Base-by-base conservation (phyloP, 2,329 filamentous ascomycete genomes). In the Fusarium austroafricanum region DNA sequence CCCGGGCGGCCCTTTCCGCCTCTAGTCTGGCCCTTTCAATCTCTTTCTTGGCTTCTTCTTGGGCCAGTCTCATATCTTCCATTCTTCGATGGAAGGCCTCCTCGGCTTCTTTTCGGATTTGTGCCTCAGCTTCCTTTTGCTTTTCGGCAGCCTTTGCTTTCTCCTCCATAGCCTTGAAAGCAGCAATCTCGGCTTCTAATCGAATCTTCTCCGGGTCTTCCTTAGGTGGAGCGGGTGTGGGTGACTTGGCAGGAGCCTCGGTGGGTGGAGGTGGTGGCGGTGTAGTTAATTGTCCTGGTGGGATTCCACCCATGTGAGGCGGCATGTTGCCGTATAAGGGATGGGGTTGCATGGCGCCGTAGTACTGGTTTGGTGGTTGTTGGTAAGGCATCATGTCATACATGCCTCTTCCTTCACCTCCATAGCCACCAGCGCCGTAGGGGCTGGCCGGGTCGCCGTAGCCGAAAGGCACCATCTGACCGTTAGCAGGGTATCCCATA, bases 201-300 rank as follows among this genome's bases (percentile, higher is more conserved):
- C 82, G 81, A 65, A 90, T 81, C 71, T 88, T 88, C 56, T 90
- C 86, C 3, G 85, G 83, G 53, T 90, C 86, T 17, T 74, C 86
- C 29, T 74, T 74, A 6, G 72, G 73, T 14, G 76, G 75, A 15
- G 79, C 78, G 58, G 81, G 80, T 8, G 79, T 79, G 2, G 80
- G 78, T 3, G 82, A 80, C 7, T 83, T 82, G 6, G 79, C 75
- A 9, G 79, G 70, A n/a, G 67, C 74, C 15, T 72, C 79, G 53
- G 66, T 70, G 2, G 79, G 78, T 6, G 79, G 75, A 0, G 83
- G 81, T 7, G 81, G 79, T 2, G 80, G 82, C n/a, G 74, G 73
- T 17, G 74, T 72, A 11, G 39, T 31, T 33, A 59, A 8, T 45
- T 58, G 58, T 28, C 47, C 46, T 15, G 77, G 69, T 53, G 80